Evolutionary conservation across 2,329 filamentous ascomycete species (phyloP), one percentile per base, ranked within the genome.

Genomic region (Exophiala xenobiotica): DNA sequence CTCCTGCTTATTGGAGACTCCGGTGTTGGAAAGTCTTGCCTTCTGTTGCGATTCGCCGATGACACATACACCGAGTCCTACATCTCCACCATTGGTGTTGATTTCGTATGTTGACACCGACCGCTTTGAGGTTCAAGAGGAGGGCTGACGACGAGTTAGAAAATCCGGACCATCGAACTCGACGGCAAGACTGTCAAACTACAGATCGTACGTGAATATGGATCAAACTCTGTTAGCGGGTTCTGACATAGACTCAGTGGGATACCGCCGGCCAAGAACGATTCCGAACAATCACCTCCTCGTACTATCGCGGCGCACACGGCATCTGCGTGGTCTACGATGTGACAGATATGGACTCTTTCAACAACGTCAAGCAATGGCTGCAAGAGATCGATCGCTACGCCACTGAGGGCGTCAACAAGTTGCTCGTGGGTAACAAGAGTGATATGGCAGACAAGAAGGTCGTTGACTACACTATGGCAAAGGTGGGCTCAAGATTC

Each of bases 351-450:
- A 96, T 97, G 92, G 93, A 97, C 74, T 96, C 90, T 23, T 99
- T 99, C 89, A 97, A 99, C 86, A 99, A 97, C 79, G 93, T 99
- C 67, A 97, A 99, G 88, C 93, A 99, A 81, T 99, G 93, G 93
- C 84, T 99, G 58, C 93, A 99, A 75, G 93, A 99, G 79, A 99
- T 99, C 66, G 93, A 99, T 79, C 86, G 93, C 73, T 97, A 99
- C 69, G 93, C 93, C 65, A 99, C 93, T 63, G 93, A 99, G 77
- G 93, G 93, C 62, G 93, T 99, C 69, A 99, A 99, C 85, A 99
- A 99, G 83, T 82, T 99, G 62, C 85, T 99, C 57, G 92, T 99
- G 58, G 93, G 93, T 69, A 99, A 99, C 87, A 99, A 99, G 87
- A 96, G 90, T 77, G 93, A 99, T 88, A 97, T 99, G 90, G 85